Evolutionary conservation across 176 grass and related monocot species (phyloP).

Genomic region (Carex pumila): DNA sequence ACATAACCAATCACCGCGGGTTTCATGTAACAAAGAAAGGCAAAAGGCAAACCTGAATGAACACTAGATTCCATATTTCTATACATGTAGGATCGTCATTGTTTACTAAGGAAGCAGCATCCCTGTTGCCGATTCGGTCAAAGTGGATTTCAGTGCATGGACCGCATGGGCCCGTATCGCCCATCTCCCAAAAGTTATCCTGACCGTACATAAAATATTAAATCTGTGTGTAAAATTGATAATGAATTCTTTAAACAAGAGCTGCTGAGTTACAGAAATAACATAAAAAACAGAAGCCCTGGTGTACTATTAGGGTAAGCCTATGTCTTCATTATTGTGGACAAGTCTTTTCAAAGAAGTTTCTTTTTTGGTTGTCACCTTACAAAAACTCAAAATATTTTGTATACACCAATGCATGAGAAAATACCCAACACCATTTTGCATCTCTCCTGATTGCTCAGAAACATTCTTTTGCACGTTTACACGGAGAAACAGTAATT

Average conservation of each 20-base stretch:
- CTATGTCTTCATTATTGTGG: neutral
- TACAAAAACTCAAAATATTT: neutral
- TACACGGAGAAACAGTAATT: neutral
- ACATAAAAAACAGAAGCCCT: neutral
- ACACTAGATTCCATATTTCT: conserved; percentile 97
- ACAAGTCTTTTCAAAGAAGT: neutral
- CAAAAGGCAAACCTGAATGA: conserved; percentile 68
- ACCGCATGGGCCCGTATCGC: conserved; percentile 87
- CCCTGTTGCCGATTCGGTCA: conserved; percentile 69
- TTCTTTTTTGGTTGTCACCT: neutral
- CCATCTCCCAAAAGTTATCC: conserved; percentile 99
- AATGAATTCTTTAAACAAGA: neutral
- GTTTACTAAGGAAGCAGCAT: conserved; percentile 75
- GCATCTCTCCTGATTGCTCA: neutral
- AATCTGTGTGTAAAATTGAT: neutral
- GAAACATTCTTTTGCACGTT: neutral
- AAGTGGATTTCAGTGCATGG: conserved; percentile 98
- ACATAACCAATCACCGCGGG: neutral
- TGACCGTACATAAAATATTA: conserved; percentile 23
- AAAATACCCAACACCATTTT: neutral
- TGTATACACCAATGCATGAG: neutral
- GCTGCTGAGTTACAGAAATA: neutral
- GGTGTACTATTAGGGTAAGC: neutral
- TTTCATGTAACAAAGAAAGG: neutral
- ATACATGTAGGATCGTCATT: conserved; percentile 92